These are phyloP conservation scores for Candida tetrigidarum DNA, from an alignment of 1,139 yeast species.

Conservation along the genomic window DNA sequence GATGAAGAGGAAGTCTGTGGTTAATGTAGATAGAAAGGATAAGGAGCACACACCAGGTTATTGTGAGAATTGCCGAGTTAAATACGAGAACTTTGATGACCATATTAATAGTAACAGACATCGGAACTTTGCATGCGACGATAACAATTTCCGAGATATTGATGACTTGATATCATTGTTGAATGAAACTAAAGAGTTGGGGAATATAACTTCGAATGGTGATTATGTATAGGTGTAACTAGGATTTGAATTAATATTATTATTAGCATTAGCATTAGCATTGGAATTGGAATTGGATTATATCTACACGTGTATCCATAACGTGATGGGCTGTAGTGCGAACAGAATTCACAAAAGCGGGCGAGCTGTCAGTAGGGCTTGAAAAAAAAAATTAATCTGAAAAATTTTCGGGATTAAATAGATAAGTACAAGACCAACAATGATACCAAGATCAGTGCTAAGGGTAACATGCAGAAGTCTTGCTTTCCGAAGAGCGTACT, in stretches of 20 bases:
- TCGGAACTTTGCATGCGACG: constrained; percentile 76
- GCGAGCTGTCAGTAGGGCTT: background rate
- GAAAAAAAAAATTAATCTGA: background rate
- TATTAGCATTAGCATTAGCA: no score
- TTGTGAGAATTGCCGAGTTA: constrained; percentile 93
- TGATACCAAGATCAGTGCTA: constrained; percentile 4
- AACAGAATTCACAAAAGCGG: no score
- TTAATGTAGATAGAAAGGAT: constrained; percentile 46
- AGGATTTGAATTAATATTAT: no score
- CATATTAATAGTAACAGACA: constrained; percentile 78
- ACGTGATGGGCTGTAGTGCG: background rate
- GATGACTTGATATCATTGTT: constrained; percentile 65
- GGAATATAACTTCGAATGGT: constrained; percentile 49
- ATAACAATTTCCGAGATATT: constrained; percentile 72
- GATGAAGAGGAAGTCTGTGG: constrained; percentile 42
- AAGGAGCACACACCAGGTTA: constrained; percentile 61
- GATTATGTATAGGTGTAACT: constrained; percentile 26
- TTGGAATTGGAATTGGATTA: background rate
- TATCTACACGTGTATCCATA: background rate
- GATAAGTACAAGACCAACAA: background rate
- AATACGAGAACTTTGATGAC: constrained; percentile 78
- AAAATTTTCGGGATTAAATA: constrained; percentile 3
- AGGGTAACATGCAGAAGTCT: background rate
- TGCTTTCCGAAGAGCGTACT: constrained; percentile 2
- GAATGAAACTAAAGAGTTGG: constrained; percentile 46